Evolutionary conservation across 768 basidiomycete species (phyloP).

Genomic region (Lentinus brumalis): DNA sequence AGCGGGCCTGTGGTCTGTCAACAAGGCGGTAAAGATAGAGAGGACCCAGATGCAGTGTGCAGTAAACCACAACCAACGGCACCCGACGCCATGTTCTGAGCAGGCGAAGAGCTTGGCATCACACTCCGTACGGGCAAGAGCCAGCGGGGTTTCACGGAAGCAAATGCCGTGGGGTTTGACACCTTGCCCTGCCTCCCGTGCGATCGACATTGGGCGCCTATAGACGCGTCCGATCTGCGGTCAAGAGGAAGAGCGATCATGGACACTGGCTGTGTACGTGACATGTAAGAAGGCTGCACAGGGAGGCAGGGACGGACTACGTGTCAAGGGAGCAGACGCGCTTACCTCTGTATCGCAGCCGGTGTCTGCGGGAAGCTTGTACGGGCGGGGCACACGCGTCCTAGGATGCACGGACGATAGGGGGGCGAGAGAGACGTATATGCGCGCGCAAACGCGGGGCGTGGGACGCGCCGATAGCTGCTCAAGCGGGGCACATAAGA

Average conservation of each 20-base stretch:
- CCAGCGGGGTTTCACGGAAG: too few relatives aligned
- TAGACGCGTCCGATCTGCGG: neutral
- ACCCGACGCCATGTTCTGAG: too few relatives aligned
- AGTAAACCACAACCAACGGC: too few relatives aligned
- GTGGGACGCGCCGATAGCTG: conserved; percentile 9
- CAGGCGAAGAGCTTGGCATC: too few relatives aligned
- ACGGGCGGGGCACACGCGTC: neutral
- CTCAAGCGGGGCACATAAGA: neutral
- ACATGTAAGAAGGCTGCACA: conserved; percentile 11
- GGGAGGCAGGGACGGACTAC: neutral
- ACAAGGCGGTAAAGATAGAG: conserved; percentile 5
- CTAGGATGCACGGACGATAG: conserved; percentile 8
- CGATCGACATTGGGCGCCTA: neutral
- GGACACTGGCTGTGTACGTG: conserved; percentile 11
- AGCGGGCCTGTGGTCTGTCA: conserved; percentile 1
- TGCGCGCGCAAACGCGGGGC: neutral
- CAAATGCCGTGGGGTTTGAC: neutral
- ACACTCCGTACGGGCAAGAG: too few relatives aligned
- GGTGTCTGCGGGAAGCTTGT: conserved; percentile 14
- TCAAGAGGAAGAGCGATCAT: conserved; percentile 6
- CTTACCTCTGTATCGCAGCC: conserved; percentile 7
- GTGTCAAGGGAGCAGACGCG: conserved; percentile 5
- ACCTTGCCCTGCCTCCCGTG: neutral
- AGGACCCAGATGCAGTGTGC: too few relatives aligned
- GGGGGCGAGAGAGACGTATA: neutral